Evolutionary conservation across 306 rosid genomes (phyloP).

Genomic region (Malus domestica): ASM211411v1 NC_041805.1:25131001-25131500

Average conservation of each 20-base stretch:
- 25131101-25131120: too few relatives aligned
- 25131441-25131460: conserved; percentile 87
- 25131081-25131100: too few relatives aligned
- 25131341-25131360: conserved; percentile 38
- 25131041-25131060: background rate
- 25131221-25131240: conserved; percentile 63
- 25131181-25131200: conserved; percentile 52
- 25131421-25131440: conserved; percentile 56
- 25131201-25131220: conserved; percentile 83
- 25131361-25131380: conserved; percentile 94
- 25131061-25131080: background rate
- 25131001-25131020: background rate
- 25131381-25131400: conserved; percentile 52
- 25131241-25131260: conserved; percentile 67
- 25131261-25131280: conserved; percentile 99
- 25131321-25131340: conserved; percentile 1
- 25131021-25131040: background rate
- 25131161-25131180: background rate
- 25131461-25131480: conserved; percentile 74
- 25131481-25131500: background rate
- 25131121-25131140: too few relatives aligned
- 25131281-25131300: conserved; percentile 3
- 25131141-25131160: background rate
- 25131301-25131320: background rate
- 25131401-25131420: conserved; percentile 50